Conservation (phyloP, 2,329 filamentous ascomycete species). For the Amesomyces nigricolor region DNA sequence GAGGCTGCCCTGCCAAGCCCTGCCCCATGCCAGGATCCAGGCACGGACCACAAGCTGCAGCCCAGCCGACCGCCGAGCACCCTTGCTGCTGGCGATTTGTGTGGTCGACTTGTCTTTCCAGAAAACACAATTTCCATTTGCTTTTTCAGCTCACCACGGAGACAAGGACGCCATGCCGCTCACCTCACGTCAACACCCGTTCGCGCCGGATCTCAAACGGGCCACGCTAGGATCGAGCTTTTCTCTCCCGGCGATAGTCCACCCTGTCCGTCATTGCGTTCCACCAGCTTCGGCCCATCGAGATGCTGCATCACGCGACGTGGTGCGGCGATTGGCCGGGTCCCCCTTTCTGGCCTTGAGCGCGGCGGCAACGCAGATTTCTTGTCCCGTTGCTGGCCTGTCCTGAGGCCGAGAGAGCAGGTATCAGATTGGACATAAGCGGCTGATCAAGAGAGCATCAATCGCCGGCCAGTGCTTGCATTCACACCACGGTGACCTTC, state of each 20-base stretch:
- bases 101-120: slow-evolving; percentile 7
- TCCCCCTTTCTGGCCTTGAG: neutral
- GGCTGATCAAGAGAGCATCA: slow-evolving; percentile 14
- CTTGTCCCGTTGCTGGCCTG: neutral
- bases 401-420: neutral
- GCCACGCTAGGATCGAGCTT: neutral
- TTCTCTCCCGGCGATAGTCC: neutral
- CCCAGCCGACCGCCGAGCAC: neutral
- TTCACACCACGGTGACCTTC: neutral
- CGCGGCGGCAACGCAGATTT: slow-evolving; percentile 17
- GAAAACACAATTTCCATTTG: slow-evolving; percentile 7
- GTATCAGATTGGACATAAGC: slow-evolving; percentile 16
- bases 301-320: neutral
- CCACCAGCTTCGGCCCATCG: neutral
- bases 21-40: neutral
- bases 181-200: neutral
- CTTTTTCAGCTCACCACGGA: neutral
- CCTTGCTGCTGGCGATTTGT: neutral
- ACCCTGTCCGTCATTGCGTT: neutral
- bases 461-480: slow-evolving; percentile 7
- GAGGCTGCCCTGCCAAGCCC: slow-evolving; percentile 7
- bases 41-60: neutral
- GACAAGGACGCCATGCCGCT: neutral
- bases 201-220: neutral
- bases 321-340: slow-evolving; percentile 12